These are phyloP conservation scores for Syzygium aromaticum DNA, from an alignment of 345 rosid species.

Conservation along the genomic window DNA sequence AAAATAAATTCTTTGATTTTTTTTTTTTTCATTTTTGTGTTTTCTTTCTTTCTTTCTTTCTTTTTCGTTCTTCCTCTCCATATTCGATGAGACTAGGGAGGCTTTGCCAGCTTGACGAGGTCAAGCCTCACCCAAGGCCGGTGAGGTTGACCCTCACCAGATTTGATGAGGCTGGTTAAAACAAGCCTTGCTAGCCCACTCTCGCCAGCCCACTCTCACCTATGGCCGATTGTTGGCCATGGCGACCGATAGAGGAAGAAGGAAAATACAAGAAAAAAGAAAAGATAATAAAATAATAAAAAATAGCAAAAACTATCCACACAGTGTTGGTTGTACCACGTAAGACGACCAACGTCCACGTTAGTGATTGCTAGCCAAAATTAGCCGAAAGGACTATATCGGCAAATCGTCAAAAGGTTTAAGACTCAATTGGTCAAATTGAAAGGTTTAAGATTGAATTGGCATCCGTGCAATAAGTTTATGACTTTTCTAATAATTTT, in stretches of 20 bases:
- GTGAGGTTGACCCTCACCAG: neutral
- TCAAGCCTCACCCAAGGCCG: neutral
- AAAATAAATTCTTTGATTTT: neutral
- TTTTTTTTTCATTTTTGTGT: neutral
- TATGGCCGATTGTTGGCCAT: neutral
- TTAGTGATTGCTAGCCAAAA: neutral
- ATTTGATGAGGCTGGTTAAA: neutral
- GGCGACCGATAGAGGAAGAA: neutral
- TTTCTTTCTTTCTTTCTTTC: neutral
- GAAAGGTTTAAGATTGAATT: accelerated
- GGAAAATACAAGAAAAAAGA: neutral
- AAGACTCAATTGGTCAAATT: accelerated
- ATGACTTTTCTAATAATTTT: neutral
- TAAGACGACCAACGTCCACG: accelerated
- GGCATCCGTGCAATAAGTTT: accelerated
- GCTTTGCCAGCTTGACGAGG: too few relatives aligned
- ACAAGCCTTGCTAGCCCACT: neutral
- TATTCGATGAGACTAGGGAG: too few relatives aligned
- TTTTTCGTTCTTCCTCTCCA: neutral
- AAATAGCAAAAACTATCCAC: neutral
- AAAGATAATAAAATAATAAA: neutral
- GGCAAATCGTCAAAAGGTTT: neutral
- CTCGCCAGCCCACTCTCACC: neutral
- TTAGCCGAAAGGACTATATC: neutral
- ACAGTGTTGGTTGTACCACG: accelerated